Conservation (phyloP, 768 basidiomycete genomes). For the Crassisporium funariophilum region DNA sequence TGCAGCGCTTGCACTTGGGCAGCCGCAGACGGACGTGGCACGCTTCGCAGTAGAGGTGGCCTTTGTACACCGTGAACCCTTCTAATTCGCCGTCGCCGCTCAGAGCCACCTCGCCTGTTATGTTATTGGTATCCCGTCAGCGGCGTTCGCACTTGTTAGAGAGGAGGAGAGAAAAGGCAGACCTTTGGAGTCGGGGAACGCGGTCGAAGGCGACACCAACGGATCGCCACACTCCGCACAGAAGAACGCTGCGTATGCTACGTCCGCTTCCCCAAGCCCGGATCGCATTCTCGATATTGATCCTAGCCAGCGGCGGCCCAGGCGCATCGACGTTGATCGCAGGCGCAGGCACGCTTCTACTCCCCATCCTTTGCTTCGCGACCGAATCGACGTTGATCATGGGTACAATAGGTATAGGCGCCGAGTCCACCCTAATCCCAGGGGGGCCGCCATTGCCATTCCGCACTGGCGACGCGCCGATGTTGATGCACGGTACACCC, state of each 20-base stretch:
- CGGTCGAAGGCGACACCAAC: conserved; percentile 72
- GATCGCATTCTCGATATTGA: conserved; percentile 46
- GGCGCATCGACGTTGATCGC: conserved; percentile 20
- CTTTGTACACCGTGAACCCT: conserved; percentile 89
- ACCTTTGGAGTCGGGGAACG: conserved; percentile 34
- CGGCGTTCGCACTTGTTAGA: not conserved
- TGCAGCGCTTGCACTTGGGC: conserved; percentile 89
- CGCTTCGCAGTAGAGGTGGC: conserved; percentile 92
- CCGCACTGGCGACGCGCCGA: too few species aligned
- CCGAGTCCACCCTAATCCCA: conserved; percentile 17
- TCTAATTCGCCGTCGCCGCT: conserved; percentile 71
- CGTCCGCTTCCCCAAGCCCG: conserved; percentile 74
- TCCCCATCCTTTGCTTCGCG: conserved; percentile 14
- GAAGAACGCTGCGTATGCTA: conserved; percentile 99
- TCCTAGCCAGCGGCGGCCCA: too few species aligned
- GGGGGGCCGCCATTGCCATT: too few species aligned
- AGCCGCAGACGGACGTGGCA: conserved; percentile 89
- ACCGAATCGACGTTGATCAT: conserved; percentile 27
- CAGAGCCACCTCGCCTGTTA: conserved; percentile 55
- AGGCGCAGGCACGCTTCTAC: conserved; percentile 9
- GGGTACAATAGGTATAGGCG: conserved; percentile 24
- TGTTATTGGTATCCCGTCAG: not conserved
- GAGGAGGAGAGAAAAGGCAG: conserved; percentile 4
- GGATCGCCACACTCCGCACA: conserved; percentile 98
- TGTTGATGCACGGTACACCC: too few species aligned